phyloP scores from a whole-genome alignment of 768 basidiomycete species.

The Thelephora ganbajun region DNA sequence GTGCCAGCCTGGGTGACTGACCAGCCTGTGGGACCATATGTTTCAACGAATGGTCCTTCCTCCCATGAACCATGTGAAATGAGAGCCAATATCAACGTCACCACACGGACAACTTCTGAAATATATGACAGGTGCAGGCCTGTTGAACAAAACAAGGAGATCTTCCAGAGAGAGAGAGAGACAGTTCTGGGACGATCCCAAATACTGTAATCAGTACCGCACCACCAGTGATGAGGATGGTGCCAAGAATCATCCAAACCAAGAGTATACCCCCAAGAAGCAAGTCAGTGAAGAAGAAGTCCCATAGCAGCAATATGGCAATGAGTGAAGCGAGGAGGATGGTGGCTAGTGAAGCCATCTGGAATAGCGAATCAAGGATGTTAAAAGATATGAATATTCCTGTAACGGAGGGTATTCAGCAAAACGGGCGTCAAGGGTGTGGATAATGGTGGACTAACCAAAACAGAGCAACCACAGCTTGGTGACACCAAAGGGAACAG shows the following conservation, averaged over 20 bases:
- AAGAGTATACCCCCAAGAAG: constrained; percentile 81
- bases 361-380: constrained; percentile 75
- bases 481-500: constrained; percentile 1
- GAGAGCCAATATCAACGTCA: no score
- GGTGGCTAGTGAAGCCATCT: constrained; percentile 87
- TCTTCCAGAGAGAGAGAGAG: constrained; percentile 79
- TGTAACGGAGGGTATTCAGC: constrained; percentile 8
- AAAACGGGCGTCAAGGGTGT: constrained; percentile 2
- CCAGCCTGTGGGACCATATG: no score
- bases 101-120: no score
- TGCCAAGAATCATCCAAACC: constrained; percentile 71
- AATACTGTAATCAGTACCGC: constrained; percentile 85
- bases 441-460: constrained; percentile 21
- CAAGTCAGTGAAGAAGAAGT: constrained; percentile 79
- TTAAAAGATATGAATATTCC: constrained; percentile 81
- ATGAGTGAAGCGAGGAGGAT: constrained; percentile 91
- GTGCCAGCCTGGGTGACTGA: no score
- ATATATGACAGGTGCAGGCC: constrained; percentile 70
- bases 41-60: no score
- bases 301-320: constrained; percentile 86
- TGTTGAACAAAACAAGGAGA: constrained; percentile 58
- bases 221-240: constrained; percentile 75
- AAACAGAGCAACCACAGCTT: constrained; percentile 86
- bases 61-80: no score
- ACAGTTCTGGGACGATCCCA: constrained; percentile 82